Evolutionary conservation across 2,329 filamentous ascomycete species (phyloP).

Genomic region (Colletotrichum endophyticum): DNA sequence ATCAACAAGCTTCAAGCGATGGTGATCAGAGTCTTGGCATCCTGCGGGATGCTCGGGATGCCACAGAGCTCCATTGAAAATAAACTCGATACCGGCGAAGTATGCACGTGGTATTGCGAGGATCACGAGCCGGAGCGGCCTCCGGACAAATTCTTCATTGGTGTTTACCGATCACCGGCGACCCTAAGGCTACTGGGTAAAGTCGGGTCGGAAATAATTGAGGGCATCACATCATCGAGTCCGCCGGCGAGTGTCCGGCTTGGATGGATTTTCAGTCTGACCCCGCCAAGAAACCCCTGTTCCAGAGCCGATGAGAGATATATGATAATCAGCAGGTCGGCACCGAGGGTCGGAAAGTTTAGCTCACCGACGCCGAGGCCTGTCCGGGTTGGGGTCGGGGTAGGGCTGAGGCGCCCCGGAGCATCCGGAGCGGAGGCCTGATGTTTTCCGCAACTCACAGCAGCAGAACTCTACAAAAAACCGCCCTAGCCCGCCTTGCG

Average conservation of each 20-base stretch:
- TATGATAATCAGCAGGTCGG: not conserved
- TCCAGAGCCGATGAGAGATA: not conserved
- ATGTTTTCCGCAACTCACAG: not conserved
- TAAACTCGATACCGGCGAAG: not conserved
- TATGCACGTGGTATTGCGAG: not conserved
- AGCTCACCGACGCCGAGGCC: not conserved
- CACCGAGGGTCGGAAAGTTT: not conserved
- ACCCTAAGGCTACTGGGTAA: not conserved
- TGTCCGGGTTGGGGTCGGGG: not conserved
- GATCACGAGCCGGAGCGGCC: not conserved
- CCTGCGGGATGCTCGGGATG: not conserved
- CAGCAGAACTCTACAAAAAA: not conserved
- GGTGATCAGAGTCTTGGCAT: not conserved
- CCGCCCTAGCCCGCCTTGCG: not conserved
- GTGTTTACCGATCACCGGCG: not conserved
- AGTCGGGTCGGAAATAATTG: not conserved
- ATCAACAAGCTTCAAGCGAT: not conserved
- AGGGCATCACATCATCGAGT: not conserved
- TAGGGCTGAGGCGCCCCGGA: not conserved
- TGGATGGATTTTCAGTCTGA: rapidly evolving
- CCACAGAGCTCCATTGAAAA: not conserved
- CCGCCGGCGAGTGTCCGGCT: not conserved
- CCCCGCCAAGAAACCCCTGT: not conserved
- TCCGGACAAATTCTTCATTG: not conserved
- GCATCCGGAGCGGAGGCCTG: not conserved